A percentile compares a stretch with the other conserved stretches of the same genome.
phyloP scores from a whole-genome alignment of 176 grass and related monocot species.

The Phyllostachys edulis region DNA sequence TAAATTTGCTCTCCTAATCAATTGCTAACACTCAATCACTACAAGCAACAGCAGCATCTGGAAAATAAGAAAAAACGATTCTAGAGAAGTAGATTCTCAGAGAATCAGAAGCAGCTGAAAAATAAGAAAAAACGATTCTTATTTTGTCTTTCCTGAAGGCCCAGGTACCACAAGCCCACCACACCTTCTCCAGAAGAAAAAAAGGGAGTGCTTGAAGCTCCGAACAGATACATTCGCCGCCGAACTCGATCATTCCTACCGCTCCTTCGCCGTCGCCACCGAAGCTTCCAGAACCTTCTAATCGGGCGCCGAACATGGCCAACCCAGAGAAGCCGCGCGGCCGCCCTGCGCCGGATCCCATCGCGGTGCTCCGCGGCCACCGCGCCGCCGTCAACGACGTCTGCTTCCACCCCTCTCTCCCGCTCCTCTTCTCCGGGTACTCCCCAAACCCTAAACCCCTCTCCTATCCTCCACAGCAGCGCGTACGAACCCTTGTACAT shows the following conservation, averaged over 20 bases:
- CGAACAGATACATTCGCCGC: background rate
- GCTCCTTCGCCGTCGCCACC: background rate
- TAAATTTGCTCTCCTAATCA: no score
- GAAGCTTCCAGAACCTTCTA: background rate
- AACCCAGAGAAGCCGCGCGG: slow-evolving; percentile 20
- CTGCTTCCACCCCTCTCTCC: slow-evolving; percentile 68
- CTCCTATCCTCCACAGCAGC: background rate
- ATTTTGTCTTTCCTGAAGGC: no score
- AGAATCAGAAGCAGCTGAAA: no score
- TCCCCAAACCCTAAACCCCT: background rate
- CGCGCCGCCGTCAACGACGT: slow-evolving; percentile 73
- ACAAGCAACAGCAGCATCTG: no score
- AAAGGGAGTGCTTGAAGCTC: no score
- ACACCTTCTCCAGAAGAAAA: no score
- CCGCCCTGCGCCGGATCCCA: slow-evolving; percentile 66
- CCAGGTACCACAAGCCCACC: no score
- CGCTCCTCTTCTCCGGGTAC: slow-evolving; percentile 92
- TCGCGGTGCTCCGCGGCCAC: slow-evolving; percentile 77
- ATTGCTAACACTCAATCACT: no score
- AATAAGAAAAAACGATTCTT: no score
- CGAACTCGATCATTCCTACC: no score
- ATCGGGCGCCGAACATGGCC: slow-evolving; percentile 2
- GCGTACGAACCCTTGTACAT: background rate
- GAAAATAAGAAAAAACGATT: no score
- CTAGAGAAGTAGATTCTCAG: no score